Evolutionary conservation across 805 yeast genomes (phyloP), one percentile per base, ranked within the genome.

Genomic region (Candida alai): DNA sequence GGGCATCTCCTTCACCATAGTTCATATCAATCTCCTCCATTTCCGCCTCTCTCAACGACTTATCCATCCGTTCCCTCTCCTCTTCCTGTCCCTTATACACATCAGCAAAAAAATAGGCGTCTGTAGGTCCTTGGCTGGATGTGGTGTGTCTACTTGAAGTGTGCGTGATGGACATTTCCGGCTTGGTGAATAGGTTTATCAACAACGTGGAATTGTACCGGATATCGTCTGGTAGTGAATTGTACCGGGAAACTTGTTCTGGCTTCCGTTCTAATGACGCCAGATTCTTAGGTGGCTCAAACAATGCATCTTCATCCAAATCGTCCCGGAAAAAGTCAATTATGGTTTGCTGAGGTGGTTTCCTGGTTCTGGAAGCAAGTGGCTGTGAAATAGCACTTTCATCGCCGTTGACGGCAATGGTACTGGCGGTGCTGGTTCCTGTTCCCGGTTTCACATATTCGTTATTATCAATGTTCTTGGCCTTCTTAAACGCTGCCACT

Each of bases 71-170:
- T 20, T 55, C 58, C 28, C 60, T 63, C 21, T 67, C 65, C 25
- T 55, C 54, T 30, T 65, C 71, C 24, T 47, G 55, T 30, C 58
- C 65, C 33, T 68, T 62, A 53, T 79, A 82, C 47, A 73, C 78
- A 20, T 65, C 68, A 2, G 93, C 90, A 82, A 89, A 86, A 48
- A 70, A 82, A 21, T 74, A 69, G 41, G 80, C 85, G 49, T 84
- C 88, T 0, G 83, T 66, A 62, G 45, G 66, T n/a, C n/a, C n/a
- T n/a, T n/a, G n/a, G n/a, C n/a, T 19, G 65, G 64, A 15, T 17
- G 15, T 6, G 20, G 14, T 15, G 32, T 14, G 8, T 19, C 15
- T 14, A 11, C 18, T 13, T 11, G 5, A 20, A 13, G 29, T 35
- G 26, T 33, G 36, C 15, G 42, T 44, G 41, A 41, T 52, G 14